These are phyloP conservation scores for Aegilops bicornis DNA, from an alignment of 176 grass and related monocot species.

Conservation along the genomic window DNA sequence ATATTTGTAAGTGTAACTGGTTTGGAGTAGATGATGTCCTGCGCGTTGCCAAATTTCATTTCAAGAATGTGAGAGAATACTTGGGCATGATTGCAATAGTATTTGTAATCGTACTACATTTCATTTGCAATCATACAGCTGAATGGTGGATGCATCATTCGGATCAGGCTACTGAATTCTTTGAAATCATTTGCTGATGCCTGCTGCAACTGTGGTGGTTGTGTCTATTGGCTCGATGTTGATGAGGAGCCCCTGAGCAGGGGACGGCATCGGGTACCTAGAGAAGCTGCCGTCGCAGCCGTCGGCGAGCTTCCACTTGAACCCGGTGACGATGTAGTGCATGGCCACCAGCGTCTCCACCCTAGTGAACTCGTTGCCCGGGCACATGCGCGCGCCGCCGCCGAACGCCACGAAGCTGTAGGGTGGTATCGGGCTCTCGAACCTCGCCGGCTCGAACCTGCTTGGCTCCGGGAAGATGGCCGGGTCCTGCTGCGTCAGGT, in stretches of 20 bases:
- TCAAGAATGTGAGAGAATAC: no score
- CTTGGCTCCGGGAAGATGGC: slow-evolving; percentile 33
- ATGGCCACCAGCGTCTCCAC: slow-evolving; percentile 16
- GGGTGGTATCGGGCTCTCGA: slow-evolving; percentile 25
- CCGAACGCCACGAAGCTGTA: slow-evolving; percentile 37
- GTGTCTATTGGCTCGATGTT: background rate
- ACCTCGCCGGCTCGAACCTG: slow-evolving; percentile 36
- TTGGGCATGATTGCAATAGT: background rate
- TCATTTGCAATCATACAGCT: no score
- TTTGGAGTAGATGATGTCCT: no score
- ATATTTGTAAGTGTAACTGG: no score
- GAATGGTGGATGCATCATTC: background rate
- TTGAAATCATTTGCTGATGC: background rate
- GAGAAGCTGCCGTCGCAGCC: slow-evolving; percentile 18
- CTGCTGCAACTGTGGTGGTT: background rate
- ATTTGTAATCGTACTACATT: background rate
- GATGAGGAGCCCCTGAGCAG: background rate
- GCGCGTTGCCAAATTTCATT: no score
- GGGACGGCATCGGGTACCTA: slow-evolving; percentile 7
- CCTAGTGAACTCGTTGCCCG: slow-evolving; percentile 35
- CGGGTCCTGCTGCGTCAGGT: slow-evolving; percentile 26
- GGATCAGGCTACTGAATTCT: background rate
- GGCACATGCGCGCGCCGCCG: slow-evolving; percentile 32
- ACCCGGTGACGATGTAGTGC: slow-evolving; percentile 29
- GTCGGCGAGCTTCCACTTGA: slow-evolving; percentile 28